These are phyloP conservation scores for Lotus japonicus DNA, from an alignment of 306 rosid species.

Conservation along the genomic window DNA sequence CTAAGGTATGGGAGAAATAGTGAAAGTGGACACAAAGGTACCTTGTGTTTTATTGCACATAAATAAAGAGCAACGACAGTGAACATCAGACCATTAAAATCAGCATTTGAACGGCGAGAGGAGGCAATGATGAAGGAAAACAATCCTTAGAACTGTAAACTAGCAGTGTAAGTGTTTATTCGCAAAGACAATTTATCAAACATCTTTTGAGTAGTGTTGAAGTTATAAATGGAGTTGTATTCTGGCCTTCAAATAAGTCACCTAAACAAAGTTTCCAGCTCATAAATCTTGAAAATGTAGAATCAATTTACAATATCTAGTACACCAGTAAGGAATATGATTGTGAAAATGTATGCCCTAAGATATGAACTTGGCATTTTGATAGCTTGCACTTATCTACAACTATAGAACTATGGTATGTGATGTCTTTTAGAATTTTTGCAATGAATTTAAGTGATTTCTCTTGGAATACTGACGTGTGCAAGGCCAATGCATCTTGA, in stretches of 20 bases:
- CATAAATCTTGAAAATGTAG: too few species aligned
- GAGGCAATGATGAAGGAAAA: slow-evolving; percentile 69
- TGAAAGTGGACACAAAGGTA: slow-evolving; percentile 1
- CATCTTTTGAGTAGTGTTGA: too few species aligned
- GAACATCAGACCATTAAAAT: slow-evolving; percentile 74
- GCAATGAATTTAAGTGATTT: too few species aligned
- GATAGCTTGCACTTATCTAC: background rate
- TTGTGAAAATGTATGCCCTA: background rate
- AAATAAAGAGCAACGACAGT: slow-evolving; percentile 77
- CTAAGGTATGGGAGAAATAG: background rate
- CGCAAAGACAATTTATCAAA: background rate
- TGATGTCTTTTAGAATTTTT: too few species aligned
- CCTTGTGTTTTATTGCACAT: slow-evolving; percentile 87
- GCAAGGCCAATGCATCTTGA: too few species aligned
- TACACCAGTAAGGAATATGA: background rate
- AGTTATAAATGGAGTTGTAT: too few species aligned
- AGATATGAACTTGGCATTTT: background rate
- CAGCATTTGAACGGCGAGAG: slow-evolving; percentile 76
- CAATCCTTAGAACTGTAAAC: slow-evolving; percentile 55
- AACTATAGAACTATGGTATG: too few species aligned
- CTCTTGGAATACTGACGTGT: too few species aligned
- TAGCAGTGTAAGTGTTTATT: too few species aligned
- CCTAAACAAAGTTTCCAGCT: too few species aligned
- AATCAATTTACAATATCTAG: too few species aligned
- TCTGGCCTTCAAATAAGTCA: too few species aligned